Evolutionary conservation across 2,329 filamentous ascomycete species (phyloP).

Genomic region (Diplodia seriata): DNA sequence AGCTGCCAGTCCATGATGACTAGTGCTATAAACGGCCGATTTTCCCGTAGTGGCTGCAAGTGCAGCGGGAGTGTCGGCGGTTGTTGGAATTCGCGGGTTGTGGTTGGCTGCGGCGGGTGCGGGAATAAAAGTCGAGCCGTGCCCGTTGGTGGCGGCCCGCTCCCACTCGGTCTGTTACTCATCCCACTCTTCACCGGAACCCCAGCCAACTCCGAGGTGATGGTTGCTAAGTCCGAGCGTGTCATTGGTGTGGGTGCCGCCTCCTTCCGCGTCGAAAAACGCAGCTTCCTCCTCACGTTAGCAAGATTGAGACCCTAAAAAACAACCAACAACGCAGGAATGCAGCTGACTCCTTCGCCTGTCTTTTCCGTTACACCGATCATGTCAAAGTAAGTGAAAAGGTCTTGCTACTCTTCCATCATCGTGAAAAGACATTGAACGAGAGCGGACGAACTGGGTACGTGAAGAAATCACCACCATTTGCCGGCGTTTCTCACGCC

Average conservation of each 20-base stretch:
- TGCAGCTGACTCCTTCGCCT: too few species aligned
- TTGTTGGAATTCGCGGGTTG: not conserved
- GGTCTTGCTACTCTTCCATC: too few species aligned
- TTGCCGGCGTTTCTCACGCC: too few species aligned
- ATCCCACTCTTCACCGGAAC: constrained; percentile 11
- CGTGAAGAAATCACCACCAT: too few species aligned
- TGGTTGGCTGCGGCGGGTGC: constrained; percentile 17
- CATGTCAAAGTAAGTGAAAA: too few species aligned
- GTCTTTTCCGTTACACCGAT: too few species aligned
- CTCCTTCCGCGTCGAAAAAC: not conserved
- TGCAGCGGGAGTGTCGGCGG: not conserved
- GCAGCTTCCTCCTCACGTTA: not conserved
- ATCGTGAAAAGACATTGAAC: too few species aligned
- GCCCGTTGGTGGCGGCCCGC: not conserved
- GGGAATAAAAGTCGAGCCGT: constrained; percentile 9
- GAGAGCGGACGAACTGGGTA: too few species aligned
- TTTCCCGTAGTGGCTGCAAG: constrained; percentile 8
- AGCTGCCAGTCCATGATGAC: not conserved
- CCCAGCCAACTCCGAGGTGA: not conserved
- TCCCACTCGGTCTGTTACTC: not conserved
- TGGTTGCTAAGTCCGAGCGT: not conserved
- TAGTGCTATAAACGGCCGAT: constrained; percentile 4
- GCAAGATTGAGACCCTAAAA: not conserved
- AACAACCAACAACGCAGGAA: too few species aligned
- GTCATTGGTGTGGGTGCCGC: not conserved